phyloP scores from a whole-genome alignment of 1,284 basidiomycete species.

The Afroboletus lepidellus region DNA sequence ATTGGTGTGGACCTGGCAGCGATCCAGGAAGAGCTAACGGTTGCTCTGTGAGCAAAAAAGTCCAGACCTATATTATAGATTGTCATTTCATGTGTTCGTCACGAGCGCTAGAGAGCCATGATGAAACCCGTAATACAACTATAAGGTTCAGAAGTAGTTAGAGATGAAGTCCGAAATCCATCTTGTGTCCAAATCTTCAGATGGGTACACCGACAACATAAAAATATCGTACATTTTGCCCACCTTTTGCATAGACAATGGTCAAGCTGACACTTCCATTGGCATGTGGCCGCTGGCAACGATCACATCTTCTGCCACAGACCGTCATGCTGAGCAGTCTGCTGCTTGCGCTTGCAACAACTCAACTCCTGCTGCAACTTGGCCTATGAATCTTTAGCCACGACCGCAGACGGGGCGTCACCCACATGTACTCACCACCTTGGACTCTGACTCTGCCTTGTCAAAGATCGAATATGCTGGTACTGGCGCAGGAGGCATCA shows the following conservation, averaged over 20 bases:
- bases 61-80: background rate
- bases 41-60: background rate
- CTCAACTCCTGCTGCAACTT: slow-evolving; percentile 31
- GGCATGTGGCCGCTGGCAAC: slow-evolving; percentile 33
- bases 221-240: background rate
- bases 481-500: slow-evolving; percentile 36
- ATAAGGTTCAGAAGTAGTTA: no score
- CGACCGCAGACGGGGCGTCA: background rate
- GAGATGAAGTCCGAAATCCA: no score
- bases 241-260: no score
- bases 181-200: background rate
- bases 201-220: background rate
- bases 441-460: slow-evolving; percentile 55
- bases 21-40: background rate
- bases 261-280: slow-evolving; percentile 31
- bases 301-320: slow-evolving; percentile 33
- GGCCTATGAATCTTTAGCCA: slow-evolving; percentile 15
- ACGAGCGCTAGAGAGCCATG: no score
- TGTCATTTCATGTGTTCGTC: background rate
- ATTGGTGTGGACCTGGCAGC: background rate
- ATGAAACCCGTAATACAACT: no score
- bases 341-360: slow-evolving; percentile 31
- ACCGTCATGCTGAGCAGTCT: slow-evolving; percentile 33
- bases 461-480: slow-evolving; percentile 63
- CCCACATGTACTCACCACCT: slow-evolving; percentile 44